Evolutionary conservation across 305 asterid genomes (phyloP).

Genomic region (Fraxinus greggii): DNA sequence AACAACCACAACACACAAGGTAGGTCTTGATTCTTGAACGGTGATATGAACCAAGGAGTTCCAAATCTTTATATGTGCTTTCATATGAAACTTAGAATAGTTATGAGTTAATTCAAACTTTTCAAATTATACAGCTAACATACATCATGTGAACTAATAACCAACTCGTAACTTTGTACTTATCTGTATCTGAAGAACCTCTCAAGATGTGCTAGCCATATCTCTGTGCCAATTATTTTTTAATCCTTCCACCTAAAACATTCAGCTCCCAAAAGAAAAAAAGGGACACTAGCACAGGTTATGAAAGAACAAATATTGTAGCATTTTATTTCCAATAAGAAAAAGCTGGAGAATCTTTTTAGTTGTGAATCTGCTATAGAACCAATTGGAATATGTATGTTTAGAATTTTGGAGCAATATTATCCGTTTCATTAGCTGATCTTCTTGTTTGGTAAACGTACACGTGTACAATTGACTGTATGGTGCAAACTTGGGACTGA

Average conservation of each 20-base stretch:
- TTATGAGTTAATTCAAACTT: not conserved
- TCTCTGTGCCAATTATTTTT: not conserved
- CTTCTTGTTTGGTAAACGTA: not conserved
- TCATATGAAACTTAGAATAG: not conserved
- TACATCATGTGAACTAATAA: not conserved
- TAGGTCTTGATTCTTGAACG: slow-evolving; percentile 23
- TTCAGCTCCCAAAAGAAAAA: not conserved
- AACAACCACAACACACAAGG: slow-evolving; percentile 98
- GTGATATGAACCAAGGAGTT: not conserved
- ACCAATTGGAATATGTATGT: not conserved
- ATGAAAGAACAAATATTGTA: not conserved
- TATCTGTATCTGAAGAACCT: not conserved
- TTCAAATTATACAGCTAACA: not conserved
- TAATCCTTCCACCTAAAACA: not conserved
- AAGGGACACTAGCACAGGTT: not conserved
- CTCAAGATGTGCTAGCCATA: not conserved
- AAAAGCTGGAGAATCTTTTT: not conserved
- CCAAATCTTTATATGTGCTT: not conserved
- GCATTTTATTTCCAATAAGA: not conserved
- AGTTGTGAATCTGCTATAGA: not conserved
- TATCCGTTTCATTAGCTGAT: not conserved
- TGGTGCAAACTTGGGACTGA: not conserved
- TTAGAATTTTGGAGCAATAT: not conserved
- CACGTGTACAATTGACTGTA: not conserved
- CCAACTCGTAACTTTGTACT: not conserved